Conservation (phyloP, 2,329 filamentous ascomycete species). For the Trichophyton rubrum region DNA sequence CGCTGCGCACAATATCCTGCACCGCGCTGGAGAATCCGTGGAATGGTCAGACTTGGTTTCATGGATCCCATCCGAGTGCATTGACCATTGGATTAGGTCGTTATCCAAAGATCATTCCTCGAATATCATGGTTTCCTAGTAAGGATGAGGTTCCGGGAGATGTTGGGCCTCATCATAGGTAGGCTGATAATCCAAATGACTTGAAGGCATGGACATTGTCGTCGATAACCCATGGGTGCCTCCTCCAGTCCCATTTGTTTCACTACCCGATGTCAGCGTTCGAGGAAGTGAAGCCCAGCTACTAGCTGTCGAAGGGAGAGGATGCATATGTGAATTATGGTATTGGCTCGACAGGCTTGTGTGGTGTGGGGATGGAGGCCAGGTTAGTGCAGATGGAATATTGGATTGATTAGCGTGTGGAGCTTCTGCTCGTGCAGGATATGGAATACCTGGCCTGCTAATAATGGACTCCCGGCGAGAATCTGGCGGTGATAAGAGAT, state of each 20-base stretch:
- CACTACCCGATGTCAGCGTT: conserved; percentile 3
- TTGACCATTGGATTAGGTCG: neutral
- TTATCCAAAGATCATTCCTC: neutral
- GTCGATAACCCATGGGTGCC: neutral
- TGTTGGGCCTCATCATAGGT: conserved; percentile 12
- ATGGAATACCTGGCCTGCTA: conserved; percentile 15
- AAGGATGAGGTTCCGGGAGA: conserved; percentile 12
- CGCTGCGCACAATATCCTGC: neutral
- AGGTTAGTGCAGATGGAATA: conserved; percentile 6
- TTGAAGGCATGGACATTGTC: conserved; percentile 11
- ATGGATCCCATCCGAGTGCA: neutral
- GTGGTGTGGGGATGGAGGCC: conserved; percentile 13
- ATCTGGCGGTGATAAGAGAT: conserved; percentile 26
- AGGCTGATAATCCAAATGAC: conserved; percentile 21
- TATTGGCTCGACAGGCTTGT: conserved; percentile 11
- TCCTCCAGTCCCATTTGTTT: neutral
- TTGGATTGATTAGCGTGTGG: conserved; percentile 4
- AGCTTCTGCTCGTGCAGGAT: conserved; percentile 9
- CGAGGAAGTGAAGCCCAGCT: conserved; percentile 11
- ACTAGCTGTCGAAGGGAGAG: conserved; percentile 15
- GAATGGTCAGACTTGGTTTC: neutral
- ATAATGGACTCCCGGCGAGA: conserved; percentile 27
- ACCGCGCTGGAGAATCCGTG: neutral
- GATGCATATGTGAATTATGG: conserved; percentile 20
- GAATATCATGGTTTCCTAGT: neutral